Evolutionary conservation across 2,329 filamentous ascomycete species (phyloP).

Genomic region (Trichothecium roseum): DNA sequence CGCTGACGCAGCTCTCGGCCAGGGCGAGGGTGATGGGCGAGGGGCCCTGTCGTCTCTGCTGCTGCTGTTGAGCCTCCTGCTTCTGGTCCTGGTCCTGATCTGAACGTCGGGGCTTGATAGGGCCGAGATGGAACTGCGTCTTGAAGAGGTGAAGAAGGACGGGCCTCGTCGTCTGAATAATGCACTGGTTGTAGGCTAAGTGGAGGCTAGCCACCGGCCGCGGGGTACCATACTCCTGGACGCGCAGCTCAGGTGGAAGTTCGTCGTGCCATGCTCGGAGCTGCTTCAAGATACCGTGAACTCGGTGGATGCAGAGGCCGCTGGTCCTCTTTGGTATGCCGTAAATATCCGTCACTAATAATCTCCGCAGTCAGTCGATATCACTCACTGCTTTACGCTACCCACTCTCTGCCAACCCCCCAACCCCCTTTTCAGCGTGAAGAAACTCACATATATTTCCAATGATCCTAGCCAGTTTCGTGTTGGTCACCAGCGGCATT

Average conservation of each 20-base stretch:
- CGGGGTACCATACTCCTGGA: conserved; percentile 14
- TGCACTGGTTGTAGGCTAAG: conserved; percentile 22
- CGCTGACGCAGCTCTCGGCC: conserved; percentile 21
- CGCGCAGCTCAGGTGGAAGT: conserved; percentile 11
- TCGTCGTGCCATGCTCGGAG: conserved; percentile 17
- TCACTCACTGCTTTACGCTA: no score
- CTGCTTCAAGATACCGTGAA: conserved; percentile 16
- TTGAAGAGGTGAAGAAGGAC: conserved; percentile 20
- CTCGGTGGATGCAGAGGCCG: conserved; percentile 16
- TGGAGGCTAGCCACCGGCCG: conserved; percentile 15
- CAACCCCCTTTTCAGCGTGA: no score
- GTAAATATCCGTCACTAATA: conserved; percentile 15
- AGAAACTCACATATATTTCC: conserved; percentile 14
- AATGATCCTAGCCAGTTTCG: conserved; percentile 18
- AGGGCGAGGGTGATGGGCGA: conserved; percentile 19
- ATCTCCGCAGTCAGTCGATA: background rate
- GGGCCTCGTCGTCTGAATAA: conserved; percentile 21
- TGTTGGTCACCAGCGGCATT: conserved; percentile 15
- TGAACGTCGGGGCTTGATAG: conserved; percentile 1
- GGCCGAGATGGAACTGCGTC: conserved; percentile 13
- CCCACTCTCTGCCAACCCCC: no score
- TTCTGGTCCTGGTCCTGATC: background rate
- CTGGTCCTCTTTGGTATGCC: conserved; percentile 16
- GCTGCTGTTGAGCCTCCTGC: conserved; percentile 2
- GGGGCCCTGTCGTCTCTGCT: conserved; percentile 9